Conservation (phyloP, 495 filamentous ascomycete species). For the Penicillium waksmanii region DNA sequence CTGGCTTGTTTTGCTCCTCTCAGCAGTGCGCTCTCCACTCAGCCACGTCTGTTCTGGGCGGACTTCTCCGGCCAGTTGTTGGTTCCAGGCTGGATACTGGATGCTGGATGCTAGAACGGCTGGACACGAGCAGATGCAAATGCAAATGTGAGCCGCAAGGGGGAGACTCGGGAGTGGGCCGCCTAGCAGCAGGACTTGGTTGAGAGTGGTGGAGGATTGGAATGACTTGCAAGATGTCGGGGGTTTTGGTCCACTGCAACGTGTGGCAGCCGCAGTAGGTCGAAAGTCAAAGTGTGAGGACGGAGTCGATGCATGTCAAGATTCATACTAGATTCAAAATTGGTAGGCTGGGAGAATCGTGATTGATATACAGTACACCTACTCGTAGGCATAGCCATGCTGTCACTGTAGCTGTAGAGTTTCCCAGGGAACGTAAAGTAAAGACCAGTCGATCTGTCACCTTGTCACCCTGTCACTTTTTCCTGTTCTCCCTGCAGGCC, state of each 20-base stretch:
- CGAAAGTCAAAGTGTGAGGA: not conserved
- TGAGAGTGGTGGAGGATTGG: not conserved
- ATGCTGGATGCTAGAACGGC: conserved; percentile 9
- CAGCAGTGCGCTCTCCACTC: not conserved
- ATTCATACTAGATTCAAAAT: not conserved
- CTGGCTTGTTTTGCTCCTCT: conserved; percentile 13
- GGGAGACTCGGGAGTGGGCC: conserved; percentile 12
- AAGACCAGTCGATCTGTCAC: no score
- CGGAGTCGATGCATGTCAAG: no score
- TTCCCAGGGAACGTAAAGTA: conserved; percentile 2
- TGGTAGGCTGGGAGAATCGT: not conserved
- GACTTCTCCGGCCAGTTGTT: conserved; percentile 7
- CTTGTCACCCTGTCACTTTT: no score
- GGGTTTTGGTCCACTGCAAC: conserved; percentile 2
- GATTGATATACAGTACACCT: no score
- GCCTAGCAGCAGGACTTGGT: conserved; percentile 6
- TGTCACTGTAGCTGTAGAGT: not conserved
- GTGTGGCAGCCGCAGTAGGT: conserved; percentile 1
- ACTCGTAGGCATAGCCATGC: no score
- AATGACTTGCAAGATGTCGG: conserved; percentile 5
- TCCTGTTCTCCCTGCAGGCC: conserved; percentile 1
- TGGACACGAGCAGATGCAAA: conserved; percentile 24
- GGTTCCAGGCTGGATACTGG: conserved; percentile 1
- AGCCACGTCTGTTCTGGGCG: conserved; percentile 4
- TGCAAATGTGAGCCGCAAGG: conserved; percentile 37